These are phyloP conservation scores for Xanthoceras sorbifolium DNA, from an alignment of 345 rosid species.

Conservation along the genomic window DNA sequence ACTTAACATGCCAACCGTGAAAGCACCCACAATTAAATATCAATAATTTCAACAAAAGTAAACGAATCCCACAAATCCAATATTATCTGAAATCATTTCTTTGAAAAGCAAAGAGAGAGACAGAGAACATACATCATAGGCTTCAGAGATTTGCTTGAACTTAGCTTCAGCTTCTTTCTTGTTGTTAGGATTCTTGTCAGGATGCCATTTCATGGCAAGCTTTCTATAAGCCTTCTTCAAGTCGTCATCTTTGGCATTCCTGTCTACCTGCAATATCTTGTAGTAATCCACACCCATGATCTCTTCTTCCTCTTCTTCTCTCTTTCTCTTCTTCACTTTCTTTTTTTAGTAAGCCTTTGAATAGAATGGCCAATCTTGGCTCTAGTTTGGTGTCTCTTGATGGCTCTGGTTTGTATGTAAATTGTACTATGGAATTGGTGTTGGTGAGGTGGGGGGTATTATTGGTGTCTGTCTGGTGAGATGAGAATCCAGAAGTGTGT, in stretches of 20 bases:
- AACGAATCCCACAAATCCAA: background rate
- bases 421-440: no score
- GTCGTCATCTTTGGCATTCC: slow-evolving; percentile 60
- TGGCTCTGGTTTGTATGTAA: no score
- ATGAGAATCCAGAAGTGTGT: background rate
- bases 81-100: background rate
- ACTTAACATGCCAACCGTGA: background rate
- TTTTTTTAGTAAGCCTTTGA: no score
- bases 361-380: background rate
- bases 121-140: slow-evolving; percentile 49
- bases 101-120: no score
- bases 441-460: background rate
- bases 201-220: slow-evolving; percentile 59
- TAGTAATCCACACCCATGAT: slow-evolving; percentile 67
- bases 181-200: slow-evolving; percentile 50
- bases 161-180: slow-evolving; percentile 71
- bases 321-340: slow-evolving; percentile 32
- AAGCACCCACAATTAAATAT: background rate
- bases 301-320: slow-evolving; percentile 22
- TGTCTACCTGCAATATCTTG: slow-evolving; percentile 53
- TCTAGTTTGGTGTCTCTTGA: background rate
- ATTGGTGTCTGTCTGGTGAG: background rate
- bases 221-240: slow-evolving; percentile 66
- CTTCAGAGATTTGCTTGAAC: slow-evolving; percentile 77
- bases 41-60: background rate